Conservation (phyloP, 1,284 basidiomycete species). For the Trichosporon sp. region DNA sequence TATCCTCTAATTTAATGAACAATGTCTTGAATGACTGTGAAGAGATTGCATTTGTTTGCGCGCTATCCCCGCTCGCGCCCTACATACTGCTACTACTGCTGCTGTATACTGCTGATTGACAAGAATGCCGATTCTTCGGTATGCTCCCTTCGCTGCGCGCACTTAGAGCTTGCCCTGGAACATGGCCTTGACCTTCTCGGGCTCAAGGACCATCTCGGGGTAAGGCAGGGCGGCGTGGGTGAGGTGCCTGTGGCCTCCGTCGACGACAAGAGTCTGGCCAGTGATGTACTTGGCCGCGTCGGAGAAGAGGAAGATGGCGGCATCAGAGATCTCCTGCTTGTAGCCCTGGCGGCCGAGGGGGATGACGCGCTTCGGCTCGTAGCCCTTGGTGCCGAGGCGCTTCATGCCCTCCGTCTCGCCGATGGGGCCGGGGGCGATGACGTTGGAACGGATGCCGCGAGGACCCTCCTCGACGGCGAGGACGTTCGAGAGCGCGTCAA, state of each 20-base stretch:
- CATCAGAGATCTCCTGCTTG: conserved; percentile 69
- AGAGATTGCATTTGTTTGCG: not conserved
- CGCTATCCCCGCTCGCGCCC: not conserved
- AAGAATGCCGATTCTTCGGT: no score
- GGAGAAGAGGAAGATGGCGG: conserved; percentile 64
- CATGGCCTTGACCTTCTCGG: conserved; percentile 31
- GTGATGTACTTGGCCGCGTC: conserved; percentile 23
- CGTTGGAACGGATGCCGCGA: conserved; percentile 85
- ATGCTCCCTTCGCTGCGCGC: no score
- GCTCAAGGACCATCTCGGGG: conserved; percentile 42
- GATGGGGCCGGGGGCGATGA: conserved; percentile 79
- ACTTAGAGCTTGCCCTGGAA: conserved; percentile 23
- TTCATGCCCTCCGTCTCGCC: conserved; percentile 77
- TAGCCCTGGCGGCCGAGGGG: conserved; percentile 65
- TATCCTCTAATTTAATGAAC: not conserved
- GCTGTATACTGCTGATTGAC: no score
- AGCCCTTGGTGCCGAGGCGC: conserved; percentile 57
- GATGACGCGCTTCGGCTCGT: conserved; percentile 36
- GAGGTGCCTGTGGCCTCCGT: conserved; percentile 45
- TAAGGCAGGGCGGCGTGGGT: conserved; percentile 34
- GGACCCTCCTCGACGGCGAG: conserved; percentile 92
- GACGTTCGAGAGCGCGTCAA: conserved; percentile 79
- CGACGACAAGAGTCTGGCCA: conserved; percentile 24
- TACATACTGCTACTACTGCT: not conserved
- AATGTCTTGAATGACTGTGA: not conserved